Base-by-base conservation (phyloP, 169 alveolate genomes). In the Plasmodium blacklocki region DNA sequence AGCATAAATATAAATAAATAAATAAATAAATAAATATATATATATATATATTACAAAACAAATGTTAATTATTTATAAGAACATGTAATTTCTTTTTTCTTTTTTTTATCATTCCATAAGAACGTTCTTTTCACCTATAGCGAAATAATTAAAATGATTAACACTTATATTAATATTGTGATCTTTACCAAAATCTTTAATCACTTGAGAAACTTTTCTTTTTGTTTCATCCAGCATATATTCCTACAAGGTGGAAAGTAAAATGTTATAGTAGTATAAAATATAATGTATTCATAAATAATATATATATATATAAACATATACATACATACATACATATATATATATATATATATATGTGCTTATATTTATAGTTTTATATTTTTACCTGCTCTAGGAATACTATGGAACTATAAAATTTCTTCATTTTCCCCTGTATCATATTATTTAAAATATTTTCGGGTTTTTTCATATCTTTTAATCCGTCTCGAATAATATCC, bases 151-250 rank as follows among this genome's bases (percentile, higher is more conserved):
- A 83, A 83, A 83, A 58, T 83, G 47, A 18, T 72, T 15, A 14
- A 83, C 91, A 50, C 49, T 68, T 56, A 83, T 68, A 49, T 68
- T 83, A n/a, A 83, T 39, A 39, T 63, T 18, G 14, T 83, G 80
- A 29, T 32, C 54, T 59, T 67, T 67, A 21, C 67, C 54, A 54
- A 83, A 67, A 68, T 83, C 91, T 5, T 59, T 49, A 54, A 83
- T 68, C 19, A 83, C 85, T 56, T 83, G 73, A 29, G 83, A 83
- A 15, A 83, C 91, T 63, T 83, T 83, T 56, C 91, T 62, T 63
- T 83, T 83, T 11, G 91, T 67, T 18, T 83, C 91, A 66, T 83
- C 91, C 19, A 83, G 67, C 91, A 83, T 83, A 43, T 83, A 83
- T 62, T 83, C 91, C 91, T 83, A 15, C 7, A 49, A 66, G 43